Evolutionary conservation across 192 early-diverging fungal genomes (phyloP).

Genomic region (Cetraspora pellucida): DNA sequence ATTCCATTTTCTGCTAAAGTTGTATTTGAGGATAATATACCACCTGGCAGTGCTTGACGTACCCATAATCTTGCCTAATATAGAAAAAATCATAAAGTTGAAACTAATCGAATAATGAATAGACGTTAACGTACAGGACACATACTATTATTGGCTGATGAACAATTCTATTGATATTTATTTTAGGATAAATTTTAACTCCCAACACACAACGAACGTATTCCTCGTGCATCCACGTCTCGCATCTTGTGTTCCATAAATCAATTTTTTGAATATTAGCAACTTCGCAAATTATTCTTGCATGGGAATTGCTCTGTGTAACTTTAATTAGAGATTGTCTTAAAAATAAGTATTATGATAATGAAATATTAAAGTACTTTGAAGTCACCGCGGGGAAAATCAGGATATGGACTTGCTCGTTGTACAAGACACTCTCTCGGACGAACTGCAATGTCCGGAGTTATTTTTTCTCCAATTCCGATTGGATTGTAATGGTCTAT

Average conservation of each 20-base stretch:
- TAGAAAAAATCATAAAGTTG: constrained; percentile 7
- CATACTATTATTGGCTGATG: constrained; percentile 21
- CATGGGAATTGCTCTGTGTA: constrained; percentile 3
- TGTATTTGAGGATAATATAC: constrained; percentile 22
- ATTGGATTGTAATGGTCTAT: constrained; percentile 23
- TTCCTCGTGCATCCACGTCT: constrained; percentile 8
- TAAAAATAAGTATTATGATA: neutral
- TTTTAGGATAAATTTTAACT: constrained; percentile 20
- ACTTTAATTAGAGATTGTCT: neutral
- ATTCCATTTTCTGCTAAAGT: constrained; percentile 18
- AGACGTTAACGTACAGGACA: neutral
- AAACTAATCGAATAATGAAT: constrained; percentile 10
- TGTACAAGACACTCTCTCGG: neutral
- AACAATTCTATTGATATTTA: neutral
- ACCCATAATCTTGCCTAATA: constrained; percentile 26
- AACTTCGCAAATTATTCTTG: constrained; percentile 10
- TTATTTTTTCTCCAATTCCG: constrained; percentile 7
- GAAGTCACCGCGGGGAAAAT: neutral
- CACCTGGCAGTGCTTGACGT: constrained; percentile 15
- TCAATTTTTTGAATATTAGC: constrained; percentile 10
- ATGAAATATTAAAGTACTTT: constrained; percentile 5
- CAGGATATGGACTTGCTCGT: neutral
- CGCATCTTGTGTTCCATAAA: constrained; percentile 7
- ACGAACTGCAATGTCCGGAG: neutral
- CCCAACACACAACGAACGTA: constrained; percentile 19